phyloP scores from a whole-genome alignment of 805 yeast species.

The Saccharomycopsis sp. region DNA sequence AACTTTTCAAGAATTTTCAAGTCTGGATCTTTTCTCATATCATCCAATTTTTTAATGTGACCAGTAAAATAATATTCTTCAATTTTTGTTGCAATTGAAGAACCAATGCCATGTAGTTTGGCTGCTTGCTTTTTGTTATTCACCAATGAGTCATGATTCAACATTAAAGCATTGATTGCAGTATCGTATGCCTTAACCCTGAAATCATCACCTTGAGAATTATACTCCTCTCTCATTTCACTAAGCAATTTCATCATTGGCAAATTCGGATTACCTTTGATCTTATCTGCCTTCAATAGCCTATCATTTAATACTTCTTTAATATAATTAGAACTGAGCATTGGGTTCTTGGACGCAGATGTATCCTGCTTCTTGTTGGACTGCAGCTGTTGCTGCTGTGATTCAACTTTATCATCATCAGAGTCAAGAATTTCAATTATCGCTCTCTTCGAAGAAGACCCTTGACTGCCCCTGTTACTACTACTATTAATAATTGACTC shows the following conservation, averaged over 20 bases:
- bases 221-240: conserved; percentile 23
- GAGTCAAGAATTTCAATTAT: neutral
- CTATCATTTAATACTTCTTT: conserved; percentile 8
- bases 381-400: neutral
- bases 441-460: no score
- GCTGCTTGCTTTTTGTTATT: conserved; percentile 33
- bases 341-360: neutral
- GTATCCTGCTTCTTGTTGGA: neutral
- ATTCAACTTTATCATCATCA: neutral
- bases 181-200: conserved; percentile 36
- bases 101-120: conserved; percentile 35
- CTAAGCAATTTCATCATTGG: conserved; percentile 10
- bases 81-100: conserved; percentile 35
- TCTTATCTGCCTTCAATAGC: conserved; percentile 2
- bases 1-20: conserved; percentile 29
- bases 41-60: conserved; percentile 23
- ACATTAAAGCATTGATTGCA: conserved; percentile 35
- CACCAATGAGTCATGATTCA: conserved; percentile 27
- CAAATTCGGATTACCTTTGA: conserved; percentile 17
- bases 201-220: conserved; percentile 31
- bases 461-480: neutral
- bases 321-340: neutral
- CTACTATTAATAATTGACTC: neutral
- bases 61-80: conserved; percentile 40
- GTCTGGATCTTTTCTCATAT: conserved; percentile 25